These are phyloP conservation scores for Mycena indigotica DNA, from an alignment of 768 basidiomycete genomes.

Conservation along the genomic window DNA sequence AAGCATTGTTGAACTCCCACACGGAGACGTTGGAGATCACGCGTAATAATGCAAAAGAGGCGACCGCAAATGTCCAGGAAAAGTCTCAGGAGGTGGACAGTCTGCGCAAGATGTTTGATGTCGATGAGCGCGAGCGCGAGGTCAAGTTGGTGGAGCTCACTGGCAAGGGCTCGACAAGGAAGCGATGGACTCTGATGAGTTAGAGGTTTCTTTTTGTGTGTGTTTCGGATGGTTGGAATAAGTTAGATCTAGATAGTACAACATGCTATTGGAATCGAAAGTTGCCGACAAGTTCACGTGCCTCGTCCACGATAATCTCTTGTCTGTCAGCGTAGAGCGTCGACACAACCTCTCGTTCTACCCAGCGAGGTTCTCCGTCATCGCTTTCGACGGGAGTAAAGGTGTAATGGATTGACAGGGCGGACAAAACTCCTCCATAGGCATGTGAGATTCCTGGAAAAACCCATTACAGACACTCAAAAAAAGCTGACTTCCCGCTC, in stretches of 20 bases:
- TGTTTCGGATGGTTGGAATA: not conserved
- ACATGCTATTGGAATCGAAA: slow-evolving; percentile 26
- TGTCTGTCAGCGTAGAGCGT: slow-evolving; percentile 61
- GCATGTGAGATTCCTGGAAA: slow-evolving; percentile 86
- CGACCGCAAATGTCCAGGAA: slow-evolving; percentile 63
- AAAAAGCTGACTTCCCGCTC: not conserved
- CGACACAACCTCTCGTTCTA: slow-evolving; percentile 64
- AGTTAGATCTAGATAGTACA: slow-evolving; percentile 5
- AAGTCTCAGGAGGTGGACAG: slow-evolving; percentile 77
- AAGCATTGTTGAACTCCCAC: slow-evolving; percentile 49
- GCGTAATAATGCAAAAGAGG: slow-evolving; percentile 55
- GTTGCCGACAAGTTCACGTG: slow-evolving; percentile 47
- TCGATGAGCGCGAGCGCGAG: slow-evolving; percentile 71
- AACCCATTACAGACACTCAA: not conserved
- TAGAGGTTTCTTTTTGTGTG: not conserved
- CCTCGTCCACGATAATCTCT: slow-evolving; percentile 53
- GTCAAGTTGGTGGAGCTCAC: slow-evolving; percentile 49
- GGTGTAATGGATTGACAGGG: slow-evolving; percentile 83
- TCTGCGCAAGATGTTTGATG: slow-evolving; percentile 62
- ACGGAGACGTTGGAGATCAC: slow-evolving; percentile 52
- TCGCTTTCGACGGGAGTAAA: slow-evolving; percentile 61
- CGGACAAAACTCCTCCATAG: slow-evolving; percentile 91
- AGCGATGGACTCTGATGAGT: slow-evolving; percentile 7
- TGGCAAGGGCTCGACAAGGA: slow-evolving; percentile 23
- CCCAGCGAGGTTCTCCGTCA: slow-evolving; percentile 46